A percentile compares a stretch with the other conserved stretches of the same genome.
These are phyloP conservation scores for Tuber aestivum DNA, from an alignment of 495 filamentous ascomycete genomes.

Conservation along the genomic window DNA sequence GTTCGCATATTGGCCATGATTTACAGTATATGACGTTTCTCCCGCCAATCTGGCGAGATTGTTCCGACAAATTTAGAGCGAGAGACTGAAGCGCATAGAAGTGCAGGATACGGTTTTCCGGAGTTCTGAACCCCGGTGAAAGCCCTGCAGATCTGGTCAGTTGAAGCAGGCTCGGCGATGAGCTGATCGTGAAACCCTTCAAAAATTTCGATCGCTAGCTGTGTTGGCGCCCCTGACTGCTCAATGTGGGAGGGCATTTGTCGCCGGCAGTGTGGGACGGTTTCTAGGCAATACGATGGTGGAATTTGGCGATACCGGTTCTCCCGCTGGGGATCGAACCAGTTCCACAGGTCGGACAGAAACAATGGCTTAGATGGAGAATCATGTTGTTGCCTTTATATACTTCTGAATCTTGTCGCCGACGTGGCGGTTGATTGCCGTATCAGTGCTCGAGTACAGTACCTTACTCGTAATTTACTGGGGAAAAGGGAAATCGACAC, in stretches of 20 bases:
- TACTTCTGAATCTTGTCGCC: neutral
- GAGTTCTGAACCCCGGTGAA: neutral
- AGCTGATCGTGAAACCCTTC: neutral
- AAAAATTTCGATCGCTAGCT: neutral
- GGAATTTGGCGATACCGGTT: neutral
- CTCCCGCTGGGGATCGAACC: neutral
- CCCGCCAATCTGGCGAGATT: neutral
- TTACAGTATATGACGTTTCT: neutral
- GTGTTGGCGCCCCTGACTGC: neutral
- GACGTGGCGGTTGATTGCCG: neutral
- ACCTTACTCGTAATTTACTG: neutral
- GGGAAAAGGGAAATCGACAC: neutral
- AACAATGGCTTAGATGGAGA: neutral
- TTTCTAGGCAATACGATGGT: neutral
- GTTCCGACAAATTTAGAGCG: neutral
- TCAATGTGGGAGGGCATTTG: neutral
- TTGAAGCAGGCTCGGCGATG: neutral
- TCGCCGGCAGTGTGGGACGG: neutral
- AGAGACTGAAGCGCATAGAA: neutral
- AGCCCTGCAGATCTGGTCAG: neutral
- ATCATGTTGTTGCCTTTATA: neutral
- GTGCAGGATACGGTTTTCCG: neutral
- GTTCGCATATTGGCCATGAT: neutral
- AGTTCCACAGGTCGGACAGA: neutral
- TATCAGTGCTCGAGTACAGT: neutral